These are phyloP conservation scores for Penicillium mononematosum DNA, from an alignment of 495 filamentous ascomycete genomes.

Conservation along the genomic window DNA sequence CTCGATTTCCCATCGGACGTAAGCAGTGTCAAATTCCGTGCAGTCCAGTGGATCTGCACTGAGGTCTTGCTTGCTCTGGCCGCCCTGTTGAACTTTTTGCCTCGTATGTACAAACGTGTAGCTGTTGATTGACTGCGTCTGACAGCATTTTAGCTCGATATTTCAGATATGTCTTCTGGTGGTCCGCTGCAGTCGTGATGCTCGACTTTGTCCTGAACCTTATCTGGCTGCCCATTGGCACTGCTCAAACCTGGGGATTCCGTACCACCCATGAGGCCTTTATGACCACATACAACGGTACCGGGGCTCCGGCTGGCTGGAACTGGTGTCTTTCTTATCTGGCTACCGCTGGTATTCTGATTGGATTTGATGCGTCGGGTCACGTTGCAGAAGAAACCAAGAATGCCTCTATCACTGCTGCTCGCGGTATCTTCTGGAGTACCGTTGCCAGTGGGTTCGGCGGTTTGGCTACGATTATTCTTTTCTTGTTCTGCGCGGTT, in stretches of 20 bases:
- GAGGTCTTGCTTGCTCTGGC: conserved; percentile 49
- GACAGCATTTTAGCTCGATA: conserved; percentile 33
- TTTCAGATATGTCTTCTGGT: conserved; percentile 49
- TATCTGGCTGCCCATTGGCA: conserved; percentile 57
- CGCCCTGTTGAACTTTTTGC: conserved; percentile 45
- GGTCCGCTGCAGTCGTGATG: conserved; percentile 48
- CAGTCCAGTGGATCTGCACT: conserved; percentile 52
- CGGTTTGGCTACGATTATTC: conserved; percentile 51
- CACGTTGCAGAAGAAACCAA: conserved; percentile 59
- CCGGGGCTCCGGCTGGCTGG: conserved; percentile 54
- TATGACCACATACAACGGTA: conserved; percentile 58
- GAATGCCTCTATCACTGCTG: conserved; percentile 53
- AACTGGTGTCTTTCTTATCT: conserved; percentile 61
- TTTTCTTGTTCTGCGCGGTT: conserved; percentile 57
- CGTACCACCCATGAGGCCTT: conserved; percentile 54
- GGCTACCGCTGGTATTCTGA: conserved; percentile 57
- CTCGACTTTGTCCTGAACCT: conserved; percentile 56
- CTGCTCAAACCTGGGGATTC: conserved; percentile 54
- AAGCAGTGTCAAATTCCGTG: conserved; percentile 48
- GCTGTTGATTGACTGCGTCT: neutral
- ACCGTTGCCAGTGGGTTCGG: conserved; percentile 51
- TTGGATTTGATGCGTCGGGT: conserved; percentile 57
- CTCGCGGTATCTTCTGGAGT: conserved; percentile 56
- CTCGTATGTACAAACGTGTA: conserved; percentile 31
- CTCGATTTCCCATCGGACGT: conserved; percentile 49